These are phyloP conservation scores for Lepidium sativum DNA, from an alignment of 345 rosid genomes.

Conservation along the genomic window DNA sequence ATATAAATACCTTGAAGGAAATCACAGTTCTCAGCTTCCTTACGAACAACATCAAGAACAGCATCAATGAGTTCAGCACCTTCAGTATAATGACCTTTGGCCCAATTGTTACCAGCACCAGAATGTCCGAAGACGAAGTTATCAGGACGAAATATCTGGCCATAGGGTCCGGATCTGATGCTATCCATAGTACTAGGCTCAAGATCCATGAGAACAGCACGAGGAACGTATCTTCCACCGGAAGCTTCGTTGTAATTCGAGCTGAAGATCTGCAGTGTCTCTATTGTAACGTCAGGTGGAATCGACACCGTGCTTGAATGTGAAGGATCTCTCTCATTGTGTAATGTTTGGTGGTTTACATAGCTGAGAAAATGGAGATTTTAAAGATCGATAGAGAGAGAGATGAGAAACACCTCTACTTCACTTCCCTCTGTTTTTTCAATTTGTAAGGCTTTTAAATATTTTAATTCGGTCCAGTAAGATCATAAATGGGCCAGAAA, in stretches of 20 bases:
- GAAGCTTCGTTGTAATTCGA: conserved; percentile 18
- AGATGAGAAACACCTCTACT: neutral
- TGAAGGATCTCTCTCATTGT: conserved; percentile 15
- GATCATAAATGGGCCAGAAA: neutral
- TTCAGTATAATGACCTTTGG: no score
- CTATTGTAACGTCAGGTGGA: conserved; percentile 4
- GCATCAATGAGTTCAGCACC: no score
- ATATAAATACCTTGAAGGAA: conserved; percentile 4
- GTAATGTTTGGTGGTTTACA: neutral
- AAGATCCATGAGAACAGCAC: conserved; percentile 19
- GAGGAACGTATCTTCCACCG: conserved; percentile 15
- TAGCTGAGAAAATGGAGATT: neutral
- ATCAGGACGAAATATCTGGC: no score
- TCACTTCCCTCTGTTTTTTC: neutral
- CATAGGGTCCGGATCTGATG: conserved; percentile 11
- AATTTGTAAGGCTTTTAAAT: neutral
- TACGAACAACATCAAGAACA: no score
- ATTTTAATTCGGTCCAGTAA: neutral
- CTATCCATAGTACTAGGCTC: conserved; percentile 23
- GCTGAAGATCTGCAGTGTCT: conserved; percentile 7
- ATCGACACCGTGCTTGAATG: conserved; percentile 20
- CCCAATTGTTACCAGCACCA: no score
- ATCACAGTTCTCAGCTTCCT: conserved; percentile 19
- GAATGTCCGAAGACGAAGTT: no score
- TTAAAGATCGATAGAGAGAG: neutral